Conservation (phyloP, 2,329 filamentous ascomycete species). For the Clonostachys rosea region DNA sequence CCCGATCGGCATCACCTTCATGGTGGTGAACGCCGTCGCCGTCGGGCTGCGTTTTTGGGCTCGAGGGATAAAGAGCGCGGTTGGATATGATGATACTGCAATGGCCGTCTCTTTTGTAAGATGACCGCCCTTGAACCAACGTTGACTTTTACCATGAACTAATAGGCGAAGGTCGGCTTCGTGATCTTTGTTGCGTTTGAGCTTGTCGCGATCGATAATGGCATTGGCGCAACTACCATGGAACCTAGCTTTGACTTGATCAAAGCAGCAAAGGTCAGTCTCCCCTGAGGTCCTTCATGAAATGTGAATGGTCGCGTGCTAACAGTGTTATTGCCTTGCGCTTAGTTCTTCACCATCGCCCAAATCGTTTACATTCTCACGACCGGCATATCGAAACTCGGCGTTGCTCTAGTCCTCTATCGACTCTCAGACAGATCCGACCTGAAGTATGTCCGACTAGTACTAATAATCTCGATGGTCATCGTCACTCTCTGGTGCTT, state of each 20-base stretch:
- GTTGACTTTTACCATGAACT: not conserved
- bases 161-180: not conserved
- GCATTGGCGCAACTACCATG: not conserved
- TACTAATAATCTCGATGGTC: too few species aligned
- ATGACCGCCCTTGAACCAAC: too few species aligned
- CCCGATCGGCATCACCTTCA: not conserved
- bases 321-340: not conserved
- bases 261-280: too few species aligned
- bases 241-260: too few species aligned
- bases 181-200: constrained; percentile 1
- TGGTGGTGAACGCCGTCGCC: not conserved
- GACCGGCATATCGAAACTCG: not conserved
- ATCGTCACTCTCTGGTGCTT: too few species aligned
- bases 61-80: too few species aligned
- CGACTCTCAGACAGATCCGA: not conserved
- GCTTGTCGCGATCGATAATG: not conserved
- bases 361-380: constrained; percentile 1
- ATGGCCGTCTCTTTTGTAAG: too few species aligned
- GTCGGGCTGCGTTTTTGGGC: not conserved
- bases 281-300: too few species aligned
- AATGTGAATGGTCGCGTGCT: too few species aligned
- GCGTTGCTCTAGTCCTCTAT: not conserved
- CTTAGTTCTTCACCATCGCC: constrained; percentile 1
- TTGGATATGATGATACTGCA: too few species aligned
- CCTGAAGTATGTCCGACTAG: too few species aligned